These are phyloP conservation scores for Capsicum rhomboideum DNA, from an alignment of 257 asterid genomes.

Conservation along the genomic window DNA sequence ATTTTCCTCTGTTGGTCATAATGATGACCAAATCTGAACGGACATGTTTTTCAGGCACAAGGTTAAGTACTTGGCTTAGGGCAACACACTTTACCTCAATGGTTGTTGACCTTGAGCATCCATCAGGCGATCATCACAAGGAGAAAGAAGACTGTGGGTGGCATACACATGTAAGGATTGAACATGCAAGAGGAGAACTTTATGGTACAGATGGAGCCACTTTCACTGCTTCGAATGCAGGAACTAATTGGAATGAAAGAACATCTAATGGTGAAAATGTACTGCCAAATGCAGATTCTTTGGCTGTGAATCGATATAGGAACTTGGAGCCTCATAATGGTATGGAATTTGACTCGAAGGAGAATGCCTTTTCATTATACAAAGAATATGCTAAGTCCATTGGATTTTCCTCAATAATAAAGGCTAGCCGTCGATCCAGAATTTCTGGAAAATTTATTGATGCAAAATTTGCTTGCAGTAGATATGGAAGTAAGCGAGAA, in stretches of 20 bases:
- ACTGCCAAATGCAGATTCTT: slow-evolving; percentile 8
- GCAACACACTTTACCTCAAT: slow-evolving; percentile 7
- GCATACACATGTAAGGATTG: not conserved
- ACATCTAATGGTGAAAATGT: not conserved
- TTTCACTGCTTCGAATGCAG: slow-evolving; percentile 1
- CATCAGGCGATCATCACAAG: slow-evolving; percentile 7
- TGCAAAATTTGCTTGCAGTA: slow-evolving; percentile 45
- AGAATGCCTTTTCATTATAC: slow-evolving; percentile 39
- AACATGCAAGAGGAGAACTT: slow-evolving; percentile 2
- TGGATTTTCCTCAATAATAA: slow-evolving; percentile 42
- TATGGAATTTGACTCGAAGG: slow-evolving; percentile 48
- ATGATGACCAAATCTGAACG: not conserved
- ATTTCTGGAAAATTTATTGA: slow-evolving; percentile 49
- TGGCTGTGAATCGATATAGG: slow-evolving; percentile 4
- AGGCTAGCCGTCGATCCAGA: slow-evolving; percentile 51
- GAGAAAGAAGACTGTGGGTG: slow-evolving; percentile 2
- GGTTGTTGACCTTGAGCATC: slow-evolving; percentile 22
- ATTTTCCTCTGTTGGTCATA: not conserved
- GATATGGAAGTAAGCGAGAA: slow-evolving; percentile 34
- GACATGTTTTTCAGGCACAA: not conserved
- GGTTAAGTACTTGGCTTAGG: not conserved
- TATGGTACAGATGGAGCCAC: slow-evolving; percentile 11
- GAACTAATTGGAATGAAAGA: not conserved
- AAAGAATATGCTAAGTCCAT: slow-evolving; percentile 32
- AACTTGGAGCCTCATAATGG: slow-evolving; percentile 25